Base-by-base conservation (phyloP, 1,284 basidiomycete genomes). In the Ustilago tritici region DNA sequence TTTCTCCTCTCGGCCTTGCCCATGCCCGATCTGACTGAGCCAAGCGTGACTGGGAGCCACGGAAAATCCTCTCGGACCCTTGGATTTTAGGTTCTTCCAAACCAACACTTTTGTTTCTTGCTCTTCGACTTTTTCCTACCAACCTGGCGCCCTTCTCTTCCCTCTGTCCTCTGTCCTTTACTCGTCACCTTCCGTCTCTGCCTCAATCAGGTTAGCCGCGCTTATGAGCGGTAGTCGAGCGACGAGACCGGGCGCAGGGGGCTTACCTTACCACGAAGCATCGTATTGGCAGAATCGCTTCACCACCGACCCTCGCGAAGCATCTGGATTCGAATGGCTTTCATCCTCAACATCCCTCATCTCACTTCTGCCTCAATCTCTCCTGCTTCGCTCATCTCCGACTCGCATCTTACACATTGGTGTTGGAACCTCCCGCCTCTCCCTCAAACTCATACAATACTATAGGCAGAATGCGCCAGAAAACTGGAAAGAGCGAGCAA, bases 231-330 rank as follows among this genome's bases (percentile, higher is more conserved):
- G 40, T 17, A 15, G 14, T 43, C 10, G 14, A 15, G 10, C 40
- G n/a, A n/a, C 40, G 40, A 6, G 40, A 6, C 40, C 40, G 10
- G 40, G 2, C n/a, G 40, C 14, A 43, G 40, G 40, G 14, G 74
- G 58, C 6, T 38, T 76, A 0, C 55, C 74, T 2, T 76, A 76
- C 47, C 65, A 76, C 38, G 11, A 78, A 14, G 58, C 87, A 82
- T 15, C 87, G 50, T 55, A 86, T 72, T 72, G 75, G 70, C 43
- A 73, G 52, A 41, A 55, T 34, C 57, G 80, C 34, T 53, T 76
- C 59, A 4, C 86, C 82, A 35, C 87, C 88, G 56, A 88, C 82
- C 35, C 86, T 78, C 65, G 75, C 38, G 73, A 76, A 40, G 8
- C 14, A 1, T 1, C 4, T 3, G 75, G 75, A 3, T 77, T 77